These are phyloP conservation scores for Melanogaster broomeanus DNA, from an alignment of 768 basidiomycete genomes.

Conservation along the genomic window DNA sequence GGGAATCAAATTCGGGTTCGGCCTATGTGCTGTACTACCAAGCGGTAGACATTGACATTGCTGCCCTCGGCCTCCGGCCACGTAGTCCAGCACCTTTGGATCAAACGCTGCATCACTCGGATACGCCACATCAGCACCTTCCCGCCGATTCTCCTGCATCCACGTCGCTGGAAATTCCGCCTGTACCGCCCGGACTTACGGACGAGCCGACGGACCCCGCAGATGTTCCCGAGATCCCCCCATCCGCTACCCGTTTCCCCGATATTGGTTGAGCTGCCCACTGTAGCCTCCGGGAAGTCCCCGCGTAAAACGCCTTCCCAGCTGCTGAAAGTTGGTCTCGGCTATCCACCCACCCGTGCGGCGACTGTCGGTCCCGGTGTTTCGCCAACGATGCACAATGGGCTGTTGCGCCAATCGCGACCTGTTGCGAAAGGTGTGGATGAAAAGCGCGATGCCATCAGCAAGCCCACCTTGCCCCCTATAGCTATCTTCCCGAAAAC, in stretches of 20 bases:
- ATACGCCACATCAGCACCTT: conserved; percentile 11
- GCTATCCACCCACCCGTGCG: conserved; percentile 10
- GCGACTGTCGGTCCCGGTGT: conserved; percentile 11
- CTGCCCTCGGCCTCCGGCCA: conserved; percentile 64
- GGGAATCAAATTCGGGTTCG: conserved; percentile 82
- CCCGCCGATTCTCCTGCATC: conserved; percentile 28
- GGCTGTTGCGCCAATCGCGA: conserved; percentile 25
- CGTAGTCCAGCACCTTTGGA: conserved; percentile 22
- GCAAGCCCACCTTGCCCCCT: conserved; percentile 13
- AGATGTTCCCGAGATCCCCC: conserved; percentile 17
- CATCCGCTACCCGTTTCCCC: conserved; percentile 22
- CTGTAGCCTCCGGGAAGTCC: conserved; percentile 15
- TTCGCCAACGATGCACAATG: conserved; percentile 17
- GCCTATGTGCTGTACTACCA: conserved; percentile 99
- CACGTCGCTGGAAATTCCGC: conserved; percentile 23
- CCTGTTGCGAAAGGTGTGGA: conserved; percentile 16
- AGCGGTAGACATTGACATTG: conserved; percentile 80
- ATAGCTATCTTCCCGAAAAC: conserved; percentile 20
- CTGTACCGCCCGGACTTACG: conserved; percentile 40
- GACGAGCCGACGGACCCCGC: conserved; percentile 22
- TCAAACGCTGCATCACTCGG: conserved; percentile 14
- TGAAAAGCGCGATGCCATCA: conserved; percentile 18
- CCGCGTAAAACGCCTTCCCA: conserved; percentile 24
- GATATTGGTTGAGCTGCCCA: conserved; percentile 15
- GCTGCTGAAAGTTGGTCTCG: conserved; percentile 16